Conservation (phyloP, 2,329 filamentous ascomycete genomes). For the Paracamarosporium sp. region DNA sequence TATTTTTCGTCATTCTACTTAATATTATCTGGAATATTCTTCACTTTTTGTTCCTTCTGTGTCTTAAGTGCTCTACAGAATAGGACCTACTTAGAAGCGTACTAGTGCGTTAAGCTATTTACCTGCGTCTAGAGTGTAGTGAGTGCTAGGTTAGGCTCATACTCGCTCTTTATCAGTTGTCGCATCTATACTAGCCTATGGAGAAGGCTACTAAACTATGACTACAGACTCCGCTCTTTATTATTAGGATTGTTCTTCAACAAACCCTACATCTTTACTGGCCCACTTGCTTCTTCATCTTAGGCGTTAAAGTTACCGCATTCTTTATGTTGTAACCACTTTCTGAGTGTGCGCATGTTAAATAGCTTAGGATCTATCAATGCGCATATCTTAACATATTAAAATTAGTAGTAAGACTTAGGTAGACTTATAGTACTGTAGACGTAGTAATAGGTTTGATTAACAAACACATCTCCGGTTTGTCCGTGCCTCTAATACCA, state of each 20-base stretch:
- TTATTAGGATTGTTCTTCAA: neutral
- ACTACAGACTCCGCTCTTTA: constrained; percentile 1
- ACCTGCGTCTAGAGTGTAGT: constrained; percentile 4
- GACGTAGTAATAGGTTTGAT: no score
- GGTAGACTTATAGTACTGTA: no score
- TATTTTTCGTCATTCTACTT: neutral
- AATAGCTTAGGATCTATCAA: constrained; percentile 14
- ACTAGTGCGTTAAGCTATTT: constrained; percentile 14
- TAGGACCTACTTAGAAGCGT: neutral
- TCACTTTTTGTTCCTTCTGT: neutral
- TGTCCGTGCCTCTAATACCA: no score
- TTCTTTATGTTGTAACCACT: constrained; percentile 7
- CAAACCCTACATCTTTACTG: constrained; percentile 8
- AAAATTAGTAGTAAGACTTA: no score
- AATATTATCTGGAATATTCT: neutral
- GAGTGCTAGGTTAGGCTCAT: constrained; percentile 5
- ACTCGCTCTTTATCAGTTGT: neutral
- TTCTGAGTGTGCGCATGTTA: constrained; percentile 17
- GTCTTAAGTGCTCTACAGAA: neutral
- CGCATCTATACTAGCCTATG: constrained; percentile 7
- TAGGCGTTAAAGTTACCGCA: constrained; percentile 1
- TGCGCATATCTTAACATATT: constrained; percentile 15
- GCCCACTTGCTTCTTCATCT: neutral
- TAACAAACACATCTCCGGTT: no score
- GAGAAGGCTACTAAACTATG: constrained; percentile 6